A percentile compares a stretch with the other conserved stretches of the same genome.
Evolutionary conservation across 192 early-diverging fungal genomes (phyloP).

Genomic region (Phycomyces blakesleeanus): DNA sequence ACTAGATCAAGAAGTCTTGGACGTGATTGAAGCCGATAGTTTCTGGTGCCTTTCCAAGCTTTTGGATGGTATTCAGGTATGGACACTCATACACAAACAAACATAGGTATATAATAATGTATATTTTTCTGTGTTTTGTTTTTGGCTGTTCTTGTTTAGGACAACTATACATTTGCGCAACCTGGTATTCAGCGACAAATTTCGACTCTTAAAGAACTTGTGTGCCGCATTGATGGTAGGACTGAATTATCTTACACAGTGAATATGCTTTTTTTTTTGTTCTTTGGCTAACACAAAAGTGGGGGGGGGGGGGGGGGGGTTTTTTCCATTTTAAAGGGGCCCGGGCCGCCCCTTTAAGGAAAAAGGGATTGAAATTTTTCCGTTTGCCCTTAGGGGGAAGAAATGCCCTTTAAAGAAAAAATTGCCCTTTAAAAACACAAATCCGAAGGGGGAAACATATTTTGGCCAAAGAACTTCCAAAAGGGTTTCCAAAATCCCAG

Average conservation of each 20-base stretch:
- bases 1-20: slow-evolving; percentile 51
- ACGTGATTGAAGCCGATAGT: slow-evolving; percentile 86
- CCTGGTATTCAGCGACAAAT: slow-evolving; percentile 95
- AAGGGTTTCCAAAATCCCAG: slow-evolving; percentile 93
- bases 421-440: slow-evolving; percentile 76
- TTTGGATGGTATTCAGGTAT: slow-evolving; percentile 91
- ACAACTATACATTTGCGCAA: slow-evolving; percentile 97
- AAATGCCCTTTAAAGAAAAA: slow-evolving; percentile 98
- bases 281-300: background rate
- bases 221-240: slow-evolving; percentile 85
- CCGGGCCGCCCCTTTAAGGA: slow-evolving; percentile 76
- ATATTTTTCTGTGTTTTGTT: too few relatives aligned
- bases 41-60: slow-evolving; percentile 97
- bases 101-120: background rate
- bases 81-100: background rate
- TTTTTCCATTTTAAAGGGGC: slow-evolving; percentile 44
- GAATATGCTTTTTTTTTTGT: background rate
- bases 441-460: slow-evolving; percentile 99
- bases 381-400: slow-evolving; percentile 99
- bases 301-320: background rate
- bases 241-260: background rate
- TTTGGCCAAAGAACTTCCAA: slow-evolving; percentile 74
- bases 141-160: slow-evolving; percentile 41
- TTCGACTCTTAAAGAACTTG: slow-evolving; percentile 82
- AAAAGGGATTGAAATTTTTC: slow-evolving; percentile 94